Percentiles rank a stretch among this genome's conserved stretches.
Evolutionary conservation across 179 eudicot species (phyloP).

Genomic region (Vitellaria paradoxa): DNA sequence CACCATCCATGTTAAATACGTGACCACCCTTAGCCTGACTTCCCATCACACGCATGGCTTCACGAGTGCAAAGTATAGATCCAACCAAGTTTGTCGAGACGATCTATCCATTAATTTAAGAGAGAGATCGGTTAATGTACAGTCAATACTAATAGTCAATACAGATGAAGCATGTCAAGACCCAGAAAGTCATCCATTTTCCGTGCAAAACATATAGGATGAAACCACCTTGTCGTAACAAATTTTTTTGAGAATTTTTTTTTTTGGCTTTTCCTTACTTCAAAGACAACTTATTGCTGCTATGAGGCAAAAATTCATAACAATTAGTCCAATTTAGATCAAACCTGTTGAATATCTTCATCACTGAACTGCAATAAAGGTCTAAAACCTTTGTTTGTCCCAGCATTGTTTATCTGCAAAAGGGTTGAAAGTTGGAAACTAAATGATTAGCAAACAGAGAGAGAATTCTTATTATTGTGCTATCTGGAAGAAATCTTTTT

Average conservation of each 20-base stretch:
- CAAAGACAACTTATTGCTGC: background rate
- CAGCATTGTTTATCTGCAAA: constrained; percentile 92
- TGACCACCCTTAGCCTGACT: constrained; percentile 75
- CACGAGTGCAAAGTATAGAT: constrained; percentile 94
- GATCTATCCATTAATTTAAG: constrained; percentile 42
- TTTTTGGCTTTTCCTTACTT: background rate
- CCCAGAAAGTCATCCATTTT: no score
- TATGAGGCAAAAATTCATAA: background rate
- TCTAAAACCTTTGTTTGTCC: constrained; percentile 96
- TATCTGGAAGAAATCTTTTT: background rate
- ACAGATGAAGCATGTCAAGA: background rate
- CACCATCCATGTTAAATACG: constrained; percentile 98
- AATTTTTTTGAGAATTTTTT: background rate
- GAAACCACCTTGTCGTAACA: background rate
- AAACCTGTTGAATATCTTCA: constrained; percentile 87
- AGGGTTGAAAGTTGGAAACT: background rate
- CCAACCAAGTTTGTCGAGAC: constrained; percentile 97
- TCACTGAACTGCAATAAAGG: constrained; percentile 91
- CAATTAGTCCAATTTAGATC: background rate
- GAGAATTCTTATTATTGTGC: constrained; percentile 3
- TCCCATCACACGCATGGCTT: constrained; percentile 72
- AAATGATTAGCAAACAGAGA: constrained; percentile 3
- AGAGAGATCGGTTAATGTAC: background rate
- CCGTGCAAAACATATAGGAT: background rate
- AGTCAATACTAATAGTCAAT: background rate